These are phyloP conservation scores for Ogataea hybrid DNA, from an alignment of 1,139 yeast species.

Conservation along the genomic window DNA sequence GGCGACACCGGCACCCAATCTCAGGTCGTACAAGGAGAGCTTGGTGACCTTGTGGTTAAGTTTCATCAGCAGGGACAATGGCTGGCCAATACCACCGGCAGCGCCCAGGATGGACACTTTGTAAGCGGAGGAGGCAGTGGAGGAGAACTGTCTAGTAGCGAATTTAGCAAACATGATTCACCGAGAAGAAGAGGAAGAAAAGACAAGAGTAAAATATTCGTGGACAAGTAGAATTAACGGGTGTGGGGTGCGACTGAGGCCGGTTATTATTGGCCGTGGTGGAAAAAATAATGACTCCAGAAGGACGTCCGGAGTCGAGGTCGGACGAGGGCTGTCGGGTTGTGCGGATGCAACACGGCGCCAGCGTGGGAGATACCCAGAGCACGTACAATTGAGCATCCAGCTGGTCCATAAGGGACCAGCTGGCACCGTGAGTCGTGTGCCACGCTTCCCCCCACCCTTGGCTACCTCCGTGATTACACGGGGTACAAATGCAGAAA, in stretches of 20 bases:
- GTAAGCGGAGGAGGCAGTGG: conserved; percentile 63
- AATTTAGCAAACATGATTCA: conserved; percentile 37
- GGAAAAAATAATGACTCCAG: conserved; percentile 6
- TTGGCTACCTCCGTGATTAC: not conserved
- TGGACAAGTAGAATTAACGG: conserved; percentile 1
- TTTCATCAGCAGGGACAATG: conserved; percentile 86
- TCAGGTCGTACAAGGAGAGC: conserved; percentile 86
- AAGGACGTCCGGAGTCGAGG: conserved; percentile 7
- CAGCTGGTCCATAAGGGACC: not conserved
- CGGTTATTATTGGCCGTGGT: conserved; percentile 5
- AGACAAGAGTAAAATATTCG: not conserved
- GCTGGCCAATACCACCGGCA: conserved; percentile 99
- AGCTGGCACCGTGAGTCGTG: not conserved
- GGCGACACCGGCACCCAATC: conserved; percentile 96
- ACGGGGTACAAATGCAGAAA: not conserved
- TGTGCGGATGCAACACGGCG: not conserved
- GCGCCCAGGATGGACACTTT: conserved; percentile 94
- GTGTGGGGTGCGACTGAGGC: conserved; percentile 1
- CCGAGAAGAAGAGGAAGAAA: conserved; percentile 1
- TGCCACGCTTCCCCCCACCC: not conserved
- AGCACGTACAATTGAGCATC: too few relatives aligned
- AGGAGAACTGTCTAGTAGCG: conserved; percentile 52
- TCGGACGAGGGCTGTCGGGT: conserved; percentile 4
- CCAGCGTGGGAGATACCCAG: too few relatives aligned
- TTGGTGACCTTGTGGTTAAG: conserved; percentile 82